Conservation (phyloP, 192 early-diverging fungal species). For the Tieghemiomyces parasiticus region DNA sequence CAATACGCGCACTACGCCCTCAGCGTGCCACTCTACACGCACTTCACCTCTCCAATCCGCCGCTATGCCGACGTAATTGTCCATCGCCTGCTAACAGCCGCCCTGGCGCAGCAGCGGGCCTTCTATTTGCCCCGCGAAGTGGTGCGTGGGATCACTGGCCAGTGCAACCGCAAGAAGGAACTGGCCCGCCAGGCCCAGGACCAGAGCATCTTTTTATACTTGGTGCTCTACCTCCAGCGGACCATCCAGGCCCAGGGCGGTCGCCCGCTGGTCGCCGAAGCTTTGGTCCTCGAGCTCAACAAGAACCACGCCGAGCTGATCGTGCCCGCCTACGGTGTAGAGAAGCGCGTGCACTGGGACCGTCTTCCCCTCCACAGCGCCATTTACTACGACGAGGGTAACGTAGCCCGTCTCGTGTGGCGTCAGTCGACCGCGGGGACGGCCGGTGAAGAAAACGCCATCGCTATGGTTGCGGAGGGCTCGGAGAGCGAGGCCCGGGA, state of each 20-base stretch:
- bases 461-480: too few species aligned
- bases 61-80: constrained; percentile 96
- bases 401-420: too few species aligned
- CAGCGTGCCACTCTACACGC: constrained; percentile 85
- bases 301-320: background rate
- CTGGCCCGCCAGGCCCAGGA: constrained; percentile 76
- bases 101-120: background rate
- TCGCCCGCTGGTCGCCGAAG: background rate
- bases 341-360: background rate
- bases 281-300: background rate
- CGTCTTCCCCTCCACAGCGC: too few species aligned
- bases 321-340: background rate
- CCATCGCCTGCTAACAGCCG: constrained; percentile 56
- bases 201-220: background rate
- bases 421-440: too few species aligned
- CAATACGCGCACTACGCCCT: constrained; percentile 86
- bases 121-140: constrained; percentile 14
- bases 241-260: background rate
- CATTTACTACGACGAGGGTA: too few species aligned
- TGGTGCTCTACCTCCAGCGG: background rate
- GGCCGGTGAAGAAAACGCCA: too few species aligned
- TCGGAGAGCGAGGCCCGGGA: too few species aligned
- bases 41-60: constrained; percentile 99
- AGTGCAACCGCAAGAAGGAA: constrained; percentile 72
- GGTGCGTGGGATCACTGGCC: constrained; percentile 45